Base-by-base conservation (phyloP, 2,329 filamentous ascomycete genomes). In the Phialophora tarda region DNA sequence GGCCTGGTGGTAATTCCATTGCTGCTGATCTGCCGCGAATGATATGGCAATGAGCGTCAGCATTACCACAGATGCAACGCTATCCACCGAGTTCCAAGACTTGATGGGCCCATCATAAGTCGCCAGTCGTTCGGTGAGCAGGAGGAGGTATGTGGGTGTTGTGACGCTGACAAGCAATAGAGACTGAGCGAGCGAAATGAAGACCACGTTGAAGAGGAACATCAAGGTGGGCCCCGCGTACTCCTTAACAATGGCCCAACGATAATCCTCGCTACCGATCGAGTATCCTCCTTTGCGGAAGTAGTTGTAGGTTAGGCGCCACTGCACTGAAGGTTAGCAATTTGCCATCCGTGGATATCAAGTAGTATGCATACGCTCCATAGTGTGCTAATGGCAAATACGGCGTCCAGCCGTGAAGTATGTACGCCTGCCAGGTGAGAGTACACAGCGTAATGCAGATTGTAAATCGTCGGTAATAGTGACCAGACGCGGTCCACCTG, bases 401-500 rank as follows among this genome's bases (percentile, higher is more conserved):
- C 82, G 48, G 90, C 87, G 74, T 96, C 89, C 51, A 97, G 77
- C 57, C 89, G 86, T 62, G 85, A 81, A 14, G 90, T 90, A 5
- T 89, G 85, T 0, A 97, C 75, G 1, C 89, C 90, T 51, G 88
- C 86, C 69, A 94, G 74, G 72, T 91, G 89, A 48, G 93, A 90
- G 89, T 93, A 99, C n/a, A 88, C 73, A 44, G 88, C 86, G 76
- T 91, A 95, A 78, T 99, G 93, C 5, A 88, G 85, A 76, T 95
- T 90, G 79, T 96, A 98, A 59, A 97, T 75, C 7, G 91, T 89
- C 1, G 95, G 95, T 59, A 99, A 80, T 67, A 99, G 83, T 75
- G 92, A 95, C 95, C 95, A 99, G 73, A 90, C 81, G 57, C 95
- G 88, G 78, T 99, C 95, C 50, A 99, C 89, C 79, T 99, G 95